Base-by-base conservation (phyloP, 768 basidiomycete species). In the Favolaschia claudopus region DNA sequence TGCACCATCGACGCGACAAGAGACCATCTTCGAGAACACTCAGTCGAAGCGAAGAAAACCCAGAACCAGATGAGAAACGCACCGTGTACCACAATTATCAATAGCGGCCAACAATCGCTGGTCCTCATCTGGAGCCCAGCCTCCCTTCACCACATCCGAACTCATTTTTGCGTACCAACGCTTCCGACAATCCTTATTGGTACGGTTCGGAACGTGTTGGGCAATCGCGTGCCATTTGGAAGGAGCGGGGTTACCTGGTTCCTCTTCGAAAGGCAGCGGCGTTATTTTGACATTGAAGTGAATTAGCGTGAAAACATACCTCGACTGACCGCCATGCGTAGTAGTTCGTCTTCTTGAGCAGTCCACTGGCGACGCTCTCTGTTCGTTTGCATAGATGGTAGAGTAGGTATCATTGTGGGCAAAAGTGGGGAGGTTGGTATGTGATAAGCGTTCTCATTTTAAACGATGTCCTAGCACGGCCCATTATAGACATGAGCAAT, bases 91-190 rank as follows among this genome's bases (percentile, higher is more conserved):
- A 65, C 82, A 84, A 58, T 77, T 75, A 34, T 85, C 81, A 33
- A 86, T 85, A 20, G 83, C 85, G 62, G 80, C 79, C 44, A 85
- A 78, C 10, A 86, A 74, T 32, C 81, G 78, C 70, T 84, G 82
- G 59, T 86, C 85, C 67, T 86, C 85, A 50, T 86, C 84, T 6
- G 83, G 81, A 3, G 84, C 78, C 85, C 85, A 86, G 10, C 84
- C 84, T 40, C 85, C 85, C 66, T 85, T 85, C 27, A 84, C 82
- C 24, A 85, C 84, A 68, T 84, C 82, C 14, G 83, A 82, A 55
- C 83, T 84, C 84, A 86, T 85, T 73, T 84, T 85, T 1, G 84
- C 83, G 60, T 85, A 85, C 84, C 84, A 86, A 13, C 85, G 77
- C 67, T 86, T 86, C 62, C 85, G 78, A 68, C 85, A 86, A 68